Evolutionary conservation across 352 stramenopile species (phyloP).

Genomic region (Pythium biforme): DNA sequence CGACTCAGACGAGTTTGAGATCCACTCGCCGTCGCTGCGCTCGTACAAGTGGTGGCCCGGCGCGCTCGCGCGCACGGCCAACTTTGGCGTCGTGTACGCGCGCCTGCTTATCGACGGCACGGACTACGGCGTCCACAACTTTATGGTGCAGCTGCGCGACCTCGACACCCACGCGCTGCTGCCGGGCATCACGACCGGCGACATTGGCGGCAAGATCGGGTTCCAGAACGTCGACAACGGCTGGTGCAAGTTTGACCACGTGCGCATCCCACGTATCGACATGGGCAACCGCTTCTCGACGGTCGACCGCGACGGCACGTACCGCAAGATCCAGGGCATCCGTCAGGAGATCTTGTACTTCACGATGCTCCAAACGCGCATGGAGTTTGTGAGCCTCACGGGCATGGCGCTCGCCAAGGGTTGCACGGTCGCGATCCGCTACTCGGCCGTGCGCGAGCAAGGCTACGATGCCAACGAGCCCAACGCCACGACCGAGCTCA

Average conservation of each 20-base stretch:
- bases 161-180: conserved; percentile 69
- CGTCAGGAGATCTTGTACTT: conserved; percentile 69
- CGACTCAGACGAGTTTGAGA: conserved; percentile 90
- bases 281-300: conserved; percentile 68
- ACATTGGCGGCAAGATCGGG: conserved; percentile 69
- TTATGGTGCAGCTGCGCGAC: conserved; percentile 94
- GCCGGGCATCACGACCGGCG: conserved; percentile 53
- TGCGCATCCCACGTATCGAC: conserved; percentile 57
- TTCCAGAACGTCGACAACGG: conserved; percentile 79
- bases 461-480: conserved; percentile 66
- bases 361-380: conserved; percentile 80
- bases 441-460: conserved; percentile 91
- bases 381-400: conserved; percentile 56
- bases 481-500: conserved; percentile 61
- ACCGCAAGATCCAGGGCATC: conserved; percentile 50
- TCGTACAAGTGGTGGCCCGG: conserved; percentile 97
- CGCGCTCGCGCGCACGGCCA: conserved; percentile 92
- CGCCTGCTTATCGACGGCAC: conserved; percentile 79
- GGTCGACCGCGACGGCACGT: conserved; percentile 58
- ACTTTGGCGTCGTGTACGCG: conserved; percentile 87
- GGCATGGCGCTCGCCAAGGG: conserved; percentile 78
- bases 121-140: conserved; percentile 95
- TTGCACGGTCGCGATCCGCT: conserved; percentile 92
- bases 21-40: conserved; percentile 94
- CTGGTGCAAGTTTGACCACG: conserved; percentile 55